Evolutionary conservation across 176 grass and related monocot genomes (phyloP), one percentile per base, ranked within the genome.

Genomic region (Urochloa ruziziensis): DNA sequence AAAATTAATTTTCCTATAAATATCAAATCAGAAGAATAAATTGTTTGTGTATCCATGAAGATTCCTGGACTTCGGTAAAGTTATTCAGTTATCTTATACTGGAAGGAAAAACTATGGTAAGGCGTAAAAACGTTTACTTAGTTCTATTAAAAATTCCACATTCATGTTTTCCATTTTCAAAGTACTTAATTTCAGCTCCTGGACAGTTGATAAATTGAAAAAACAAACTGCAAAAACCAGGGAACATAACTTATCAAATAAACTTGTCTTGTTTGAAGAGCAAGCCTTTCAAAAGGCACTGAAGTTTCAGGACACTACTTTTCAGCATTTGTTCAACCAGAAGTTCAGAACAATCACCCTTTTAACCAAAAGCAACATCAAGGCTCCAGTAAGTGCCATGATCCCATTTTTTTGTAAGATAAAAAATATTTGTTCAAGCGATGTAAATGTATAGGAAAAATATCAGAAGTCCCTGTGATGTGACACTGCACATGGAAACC

Each of bases 351-450:
- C 19, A 36, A 67, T 19, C 67, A 63, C 18, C 9, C 42, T 62
- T 79, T 71, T n/a, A 17, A 54, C 30, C 16, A 36, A 60, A 70
- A 69, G 73, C 53, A 76, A 84, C 21, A 62, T 23, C 34, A 66
- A 57, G 2, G 36, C 3, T 17, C 30, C 24, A 67, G 35, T 30
- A 78, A 70, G 40, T 85, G 46, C 11, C 3, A 29, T 21, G 12
- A 40, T 34, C 43, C 27, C 27, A 5, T 21, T 70, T 71, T 10
- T 78, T 19, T 16, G 6, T 24, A 11, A 24, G 1, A 70, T 7
- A 56, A n/a, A 47, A 33, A 21, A 27, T 29, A 24, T 4, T 60
- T 66, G n/a, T 13, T 39, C n/a, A 43, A 75, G 10, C 5, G 36
- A 10, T 30, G 62, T 85, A 62, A 79, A 23, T 58, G n/a, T 10